Base-by-base conservation (phyloP, 768 basidiomycete species). In the Hortiboletus flavorubellus region DNA sequence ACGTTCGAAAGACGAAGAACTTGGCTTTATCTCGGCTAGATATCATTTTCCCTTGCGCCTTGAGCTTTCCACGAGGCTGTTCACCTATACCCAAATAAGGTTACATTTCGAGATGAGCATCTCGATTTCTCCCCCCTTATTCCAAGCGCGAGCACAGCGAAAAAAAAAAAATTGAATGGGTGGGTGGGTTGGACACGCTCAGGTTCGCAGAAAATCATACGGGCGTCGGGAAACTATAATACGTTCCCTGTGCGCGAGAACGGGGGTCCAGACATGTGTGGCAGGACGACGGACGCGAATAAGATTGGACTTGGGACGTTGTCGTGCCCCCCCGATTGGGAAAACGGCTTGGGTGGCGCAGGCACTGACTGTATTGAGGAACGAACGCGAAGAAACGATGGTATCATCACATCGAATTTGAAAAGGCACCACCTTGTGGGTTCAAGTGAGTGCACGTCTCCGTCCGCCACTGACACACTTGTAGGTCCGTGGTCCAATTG, bases 11-110 rank as follows among this genome's bases (percentile, higher is more conserved):
- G 16, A 43, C 37, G 31, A 35, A 10, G 11, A 9, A 34, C 10
- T 18, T 30, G 34, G 21, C 33, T 51, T 61, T 66, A 61, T 63
- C 57, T 66, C 67, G 68, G 53, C 33, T 66, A 68, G 68, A 70
- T 68, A 61, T 34, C 47, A 21, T 30, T 29, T 30, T 18, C 21
- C 49, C 37, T 21, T 21, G 2, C 18, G 60, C 67, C 68, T 69
- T 51, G 63, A 60, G 61, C 51, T 54, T 64, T 64, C 68, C 68
- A 71, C 57, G 68, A 65, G 67, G 69, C 58, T 14, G 41, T 52
- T 41, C 37, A 37, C 45, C 31, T n/a, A 30, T 49, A 14, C 68
- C 68, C 59, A 56, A 43, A 69, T 58, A 58, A 40, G 64, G 68
- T 18, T 61, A 67, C 44, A 69, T 63, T 65, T 53, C 21, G 18